Evolutionary conservation across 345 rosid genomes (phyloP).

Genomic region (Ailanthus altissimus): DNA sequence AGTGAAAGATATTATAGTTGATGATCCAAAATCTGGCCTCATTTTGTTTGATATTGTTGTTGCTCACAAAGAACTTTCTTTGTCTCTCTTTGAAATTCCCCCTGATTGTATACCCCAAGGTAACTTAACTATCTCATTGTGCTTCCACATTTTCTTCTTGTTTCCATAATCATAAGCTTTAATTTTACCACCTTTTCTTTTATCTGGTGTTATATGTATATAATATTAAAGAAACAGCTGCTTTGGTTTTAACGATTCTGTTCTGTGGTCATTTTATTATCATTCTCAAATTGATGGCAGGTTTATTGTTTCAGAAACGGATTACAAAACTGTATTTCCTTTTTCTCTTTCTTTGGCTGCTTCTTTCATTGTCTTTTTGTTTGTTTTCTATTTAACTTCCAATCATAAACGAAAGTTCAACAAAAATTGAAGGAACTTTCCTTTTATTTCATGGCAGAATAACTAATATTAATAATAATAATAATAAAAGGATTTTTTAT

Average conservation of each 20-base stretch:
- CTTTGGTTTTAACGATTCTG: background rate
- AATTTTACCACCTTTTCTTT: too few relatives aligned
- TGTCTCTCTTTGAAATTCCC: slow-evolving; percentile 86
- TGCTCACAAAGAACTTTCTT: slow-evolving; percentile 78
- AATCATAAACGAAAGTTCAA: background rate
- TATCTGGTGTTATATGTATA: too few relatives aligned
- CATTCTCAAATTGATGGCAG: background rate
- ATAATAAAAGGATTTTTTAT: background rate
- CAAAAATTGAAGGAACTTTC: slow-evolving; percentile 7
- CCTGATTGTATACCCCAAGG: slow-evolving; percentile 74
- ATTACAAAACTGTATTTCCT: background rate
- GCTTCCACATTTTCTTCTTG: background rate
- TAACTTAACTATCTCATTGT: background rate
- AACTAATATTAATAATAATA: too few relatives aligned
- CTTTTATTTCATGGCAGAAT: background rate
- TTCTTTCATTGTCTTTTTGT: background rate
- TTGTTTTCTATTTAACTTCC: background rate
- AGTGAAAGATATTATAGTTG: slow-evolving; percentile 75
- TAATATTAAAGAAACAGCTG: background rate
- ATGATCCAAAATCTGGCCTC: slow-evolving; percentile 77
- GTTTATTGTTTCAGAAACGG: slow-evolving; percentile 7
- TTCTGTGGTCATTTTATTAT: background rate
- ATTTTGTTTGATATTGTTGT: slow-evolving; percentile 88
- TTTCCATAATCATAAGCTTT: too few relatives aligned
- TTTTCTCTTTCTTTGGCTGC: background rate